Conservation (phyloP, 2,329 filamentous ascomycete species). For the Neurospora crassa region DNA sequence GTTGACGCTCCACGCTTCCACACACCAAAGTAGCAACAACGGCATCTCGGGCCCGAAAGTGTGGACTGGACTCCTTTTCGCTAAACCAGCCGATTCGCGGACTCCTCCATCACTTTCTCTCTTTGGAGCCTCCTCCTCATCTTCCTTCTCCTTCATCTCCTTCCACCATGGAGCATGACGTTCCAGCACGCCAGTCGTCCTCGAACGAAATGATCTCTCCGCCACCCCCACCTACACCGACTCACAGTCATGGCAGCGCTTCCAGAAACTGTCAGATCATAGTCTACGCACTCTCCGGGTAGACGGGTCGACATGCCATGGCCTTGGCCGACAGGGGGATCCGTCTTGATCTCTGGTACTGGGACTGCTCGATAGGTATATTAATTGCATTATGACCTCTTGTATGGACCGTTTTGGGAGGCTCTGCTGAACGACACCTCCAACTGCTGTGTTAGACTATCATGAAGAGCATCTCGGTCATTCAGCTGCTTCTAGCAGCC, state of each 20-base stretch:
- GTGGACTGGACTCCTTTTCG: conserved; percentile 2
- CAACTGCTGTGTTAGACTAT: background rate
- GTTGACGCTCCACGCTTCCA: conserved; percentile 10
- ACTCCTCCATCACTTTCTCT: background rate
- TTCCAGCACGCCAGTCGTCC: conserved; percentile 8
- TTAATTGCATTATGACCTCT: conserved; percentile 8
- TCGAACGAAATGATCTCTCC: conserved; percentile 1
- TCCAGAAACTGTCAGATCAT: background rate
- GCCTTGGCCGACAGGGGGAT: background rate
- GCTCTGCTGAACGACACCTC: conserved; percentile 6
- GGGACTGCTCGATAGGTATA: conserved; percentile 11
- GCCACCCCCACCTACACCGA: background rate
- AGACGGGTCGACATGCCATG: conserved; percentile 8
- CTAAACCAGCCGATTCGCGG: conserved; percentile 12
- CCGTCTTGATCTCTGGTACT: conserved; percentile 1
- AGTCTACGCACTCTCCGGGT: conserved; percentile 1
- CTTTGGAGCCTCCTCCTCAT: conserved; percentile 1
- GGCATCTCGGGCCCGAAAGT: conserved; percentile 12
- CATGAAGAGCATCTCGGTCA: conserved; percentile 14
- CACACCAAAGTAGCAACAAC: conserved; percentile 12
- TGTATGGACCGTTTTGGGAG: background rate
- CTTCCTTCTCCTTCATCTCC: conserved; percentile 5
- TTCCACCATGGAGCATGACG: conserved; percentile 7
- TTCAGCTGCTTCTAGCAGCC: conserved; percentile 19
- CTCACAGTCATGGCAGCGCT: background rate